Conservation (phyloP, 768 basidiomycete species). For the Russula virescens region DNA sequence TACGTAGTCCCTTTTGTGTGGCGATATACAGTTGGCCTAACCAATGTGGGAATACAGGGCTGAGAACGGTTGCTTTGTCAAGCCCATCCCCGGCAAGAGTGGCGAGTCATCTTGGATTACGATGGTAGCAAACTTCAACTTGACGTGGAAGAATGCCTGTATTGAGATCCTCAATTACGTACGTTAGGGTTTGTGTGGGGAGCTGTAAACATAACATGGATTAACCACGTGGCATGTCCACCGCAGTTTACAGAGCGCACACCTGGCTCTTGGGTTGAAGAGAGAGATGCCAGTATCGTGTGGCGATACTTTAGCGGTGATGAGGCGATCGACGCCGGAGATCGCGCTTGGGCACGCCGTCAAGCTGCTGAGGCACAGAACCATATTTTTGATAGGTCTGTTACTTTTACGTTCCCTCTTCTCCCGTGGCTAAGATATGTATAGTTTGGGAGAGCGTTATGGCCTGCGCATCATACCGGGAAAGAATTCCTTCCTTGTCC, state of each 20-base stretch:
- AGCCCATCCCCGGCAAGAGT: conserved; percentile 38
- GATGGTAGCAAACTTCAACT: conserved; percentile 72
- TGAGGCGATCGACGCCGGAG: conserved; percentile 34
- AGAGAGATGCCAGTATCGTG: conserved; percentile 73
- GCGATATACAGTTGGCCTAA: background rate
- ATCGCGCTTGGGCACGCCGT: conserved; percentile 75
- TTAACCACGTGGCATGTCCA: background rate
- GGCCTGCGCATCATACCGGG: conserved; percentile 81
- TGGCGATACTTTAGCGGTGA: conserved; percentile 78
- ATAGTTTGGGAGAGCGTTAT: conserved; percentile 73
- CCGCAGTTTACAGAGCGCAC: conserved; percentile 84
- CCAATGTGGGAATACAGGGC: conserved; percentile 40
- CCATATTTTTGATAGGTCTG: conserved; percentile 78
- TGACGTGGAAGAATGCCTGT: conserved; percentile 77
- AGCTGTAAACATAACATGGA: background rate
- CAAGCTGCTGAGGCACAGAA: conserved; percentile 91
- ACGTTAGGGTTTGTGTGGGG: conserved; percentile 30
- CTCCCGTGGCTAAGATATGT: background rate
- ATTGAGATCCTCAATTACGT: conserved; percentile 83
- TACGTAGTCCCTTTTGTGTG: conserved; percentile 35
- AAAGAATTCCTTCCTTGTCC: conserved; percentile 70
- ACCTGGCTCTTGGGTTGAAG: conserved; percentile 78
- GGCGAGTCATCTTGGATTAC: conserved; percentile 58
- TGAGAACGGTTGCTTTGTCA: conserved; percentile 86
- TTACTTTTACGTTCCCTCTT: background rate